A percentile compares a stretch with the other conserved stretches of the same genome.
phyloP scores from a whole-genome alignment of 306 rosid genomes.

The Calophaca sinica region DNA sequence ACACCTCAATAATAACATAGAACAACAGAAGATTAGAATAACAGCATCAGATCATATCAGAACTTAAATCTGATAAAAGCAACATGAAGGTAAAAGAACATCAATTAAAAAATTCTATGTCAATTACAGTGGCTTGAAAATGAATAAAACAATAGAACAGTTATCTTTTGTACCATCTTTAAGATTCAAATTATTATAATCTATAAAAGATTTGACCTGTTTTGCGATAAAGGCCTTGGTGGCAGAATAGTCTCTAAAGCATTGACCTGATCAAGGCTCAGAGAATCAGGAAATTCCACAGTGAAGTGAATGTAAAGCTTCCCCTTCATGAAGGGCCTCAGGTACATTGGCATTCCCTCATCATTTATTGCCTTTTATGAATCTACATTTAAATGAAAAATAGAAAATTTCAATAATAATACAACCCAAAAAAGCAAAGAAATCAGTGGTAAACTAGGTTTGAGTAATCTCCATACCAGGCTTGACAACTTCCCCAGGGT shows the following conservation, averaged over 20 bases:
- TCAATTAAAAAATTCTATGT: neutral
- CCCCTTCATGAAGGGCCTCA: constrained; percentile 90
- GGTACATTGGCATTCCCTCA: constrained; percentile 91
- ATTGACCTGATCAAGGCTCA: constrained; percentile 63
- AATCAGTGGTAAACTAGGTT: neutral
- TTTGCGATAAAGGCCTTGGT: no score
- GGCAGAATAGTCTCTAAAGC: constrained; percentile 68
- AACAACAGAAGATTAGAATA: constrained; percentile 25
- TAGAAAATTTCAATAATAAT: neutral
- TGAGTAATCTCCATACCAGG: no score
- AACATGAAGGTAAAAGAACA: neutral
- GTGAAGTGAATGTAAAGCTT: constrained; percentile 80
- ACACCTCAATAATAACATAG: constrained; percentile 67
- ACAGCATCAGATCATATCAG: neutral
- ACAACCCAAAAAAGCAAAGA: neutral
- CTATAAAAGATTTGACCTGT: no score
- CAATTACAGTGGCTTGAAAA: constrained; percentile 1
- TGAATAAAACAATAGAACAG: constrained; percentile 33
- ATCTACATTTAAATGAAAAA: constrained; percentile 27
- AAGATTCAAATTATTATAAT: no score
- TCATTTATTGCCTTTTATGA: constrained; percentile 75
- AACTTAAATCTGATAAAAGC: constrained; percentile 15
- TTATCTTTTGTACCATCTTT: no score
- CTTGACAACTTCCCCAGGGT: no score
- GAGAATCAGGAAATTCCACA: constrained; percentile 80